These are phyloP conservation scores for Wakefieldia striispora DNA, from an alignment of 768 basidiomycete genomes.

Conservation along the genomic window DNA sequence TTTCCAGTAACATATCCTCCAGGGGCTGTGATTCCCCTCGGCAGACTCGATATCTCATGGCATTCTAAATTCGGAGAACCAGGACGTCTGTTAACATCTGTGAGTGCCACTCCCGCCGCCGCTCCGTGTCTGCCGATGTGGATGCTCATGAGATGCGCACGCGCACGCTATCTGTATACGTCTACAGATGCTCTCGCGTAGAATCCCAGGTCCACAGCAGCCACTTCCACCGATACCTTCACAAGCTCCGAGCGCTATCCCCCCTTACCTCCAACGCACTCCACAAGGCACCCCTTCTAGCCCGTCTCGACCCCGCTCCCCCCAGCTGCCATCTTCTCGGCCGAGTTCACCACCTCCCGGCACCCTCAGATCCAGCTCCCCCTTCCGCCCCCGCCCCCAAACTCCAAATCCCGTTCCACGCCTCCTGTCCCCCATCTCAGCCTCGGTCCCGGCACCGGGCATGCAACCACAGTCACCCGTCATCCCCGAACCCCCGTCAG, in stretches of 20 bases:
- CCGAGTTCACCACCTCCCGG: conserved; percentile 54
- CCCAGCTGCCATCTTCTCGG: conserved; percentile 49
- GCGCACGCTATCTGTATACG: background rate
- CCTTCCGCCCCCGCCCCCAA: conserved; percentile 35
- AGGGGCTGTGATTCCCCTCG: conserved; percentile 74
- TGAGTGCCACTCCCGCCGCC: conserved; percentile 24
- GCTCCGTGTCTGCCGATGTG: background rate
- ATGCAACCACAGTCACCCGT: conserved; percentile 21
- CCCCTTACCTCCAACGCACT: conserved; percentile 68
- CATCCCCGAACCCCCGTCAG: conserved; percentile 26
- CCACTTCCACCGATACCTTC: conserved; percentile 23
- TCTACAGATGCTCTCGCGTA: conserved; percentile 68
- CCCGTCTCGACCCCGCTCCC: conserved; percentile 57
- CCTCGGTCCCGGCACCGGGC: conserved; percentile 22
- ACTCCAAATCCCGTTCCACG: conserved; percentile 23
- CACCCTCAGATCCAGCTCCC: conserved; percentile 44
- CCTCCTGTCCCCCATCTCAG: conserved; percentile 31
- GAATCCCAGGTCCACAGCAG: conserved; percentile 57
- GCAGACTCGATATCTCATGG: conserved; percentile 90
- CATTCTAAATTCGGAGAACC: conserved; percentile 81
- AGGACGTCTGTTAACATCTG: conserved; percentile 83
- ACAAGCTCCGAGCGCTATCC: conserved; percentile 69
- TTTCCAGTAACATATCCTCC: conserved; percentile 53
- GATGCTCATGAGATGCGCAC: background rate
- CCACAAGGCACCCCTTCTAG: conserved; percentile 34